Percentiles rank a stretch among this genome's conserved stretches.
Conservation (phyloP, 2,329 filamentous ascomycete genomes). For the Penicillium sumatraense region DNA sequence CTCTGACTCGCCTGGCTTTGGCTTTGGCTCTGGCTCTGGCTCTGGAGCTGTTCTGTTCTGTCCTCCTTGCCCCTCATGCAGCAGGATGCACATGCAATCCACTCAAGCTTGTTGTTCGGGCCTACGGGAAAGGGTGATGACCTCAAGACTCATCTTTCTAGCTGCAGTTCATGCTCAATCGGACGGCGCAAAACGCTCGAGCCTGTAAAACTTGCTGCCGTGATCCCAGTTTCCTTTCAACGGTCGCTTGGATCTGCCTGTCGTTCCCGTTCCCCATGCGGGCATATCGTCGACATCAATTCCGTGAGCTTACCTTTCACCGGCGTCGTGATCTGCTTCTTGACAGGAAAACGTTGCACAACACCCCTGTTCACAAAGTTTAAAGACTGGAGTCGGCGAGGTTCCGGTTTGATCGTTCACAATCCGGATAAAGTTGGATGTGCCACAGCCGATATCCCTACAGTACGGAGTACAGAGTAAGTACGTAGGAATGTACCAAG, state of each 20-base stretch:
- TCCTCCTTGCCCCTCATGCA: background rate
- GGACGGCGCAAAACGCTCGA: constrained; percentile 5
- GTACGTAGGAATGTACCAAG: too few species aligned
- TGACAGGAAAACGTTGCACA: constrained; percentile 20
- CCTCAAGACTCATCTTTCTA: background rate
- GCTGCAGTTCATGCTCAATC: constrained; percentile 1
- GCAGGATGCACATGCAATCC: background rate
- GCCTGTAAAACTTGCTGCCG: background rate
- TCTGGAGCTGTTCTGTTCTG: background rate
- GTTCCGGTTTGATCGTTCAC: constrained; percentile 1
- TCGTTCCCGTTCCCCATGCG: background rate
- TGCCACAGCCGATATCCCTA: background rate
- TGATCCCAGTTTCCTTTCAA: background rate
- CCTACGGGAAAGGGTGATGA: background rate
- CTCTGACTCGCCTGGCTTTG: too few species aligned
- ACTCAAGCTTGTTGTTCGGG: background rate
- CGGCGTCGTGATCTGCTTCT: background rate
- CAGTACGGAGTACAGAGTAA: too few species aligned
- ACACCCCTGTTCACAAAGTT: constrained; percentile 7
- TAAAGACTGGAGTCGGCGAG: constrained; percentile 18
- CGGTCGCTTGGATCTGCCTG: background rate
- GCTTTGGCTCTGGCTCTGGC: background rate
- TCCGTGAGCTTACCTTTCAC: background rate
- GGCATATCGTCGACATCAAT: background rate
- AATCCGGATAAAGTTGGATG: constrained; percentile 7